These are phyloP conservation scores for Rubroshorea leprosula DNA, from an alignment of 345 rosid species.

Conservation along the genomic window DNA sequence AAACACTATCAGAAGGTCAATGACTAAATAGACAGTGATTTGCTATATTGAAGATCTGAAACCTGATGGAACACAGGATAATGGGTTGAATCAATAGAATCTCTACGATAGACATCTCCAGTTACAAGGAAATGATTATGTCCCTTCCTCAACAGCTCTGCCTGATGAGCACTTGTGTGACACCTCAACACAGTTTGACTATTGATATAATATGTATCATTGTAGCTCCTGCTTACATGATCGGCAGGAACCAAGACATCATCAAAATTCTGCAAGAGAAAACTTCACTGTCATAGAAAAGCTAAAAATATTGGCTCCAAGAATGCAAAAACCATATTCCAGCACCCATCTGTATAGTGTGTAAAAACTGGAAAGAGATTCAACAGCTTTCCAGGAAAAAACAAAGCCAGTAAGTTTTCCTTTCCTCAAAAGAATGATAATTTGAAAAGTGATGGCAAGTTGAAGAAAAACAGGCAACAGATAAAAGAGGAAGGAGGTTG, in stretches of 20 bases:
- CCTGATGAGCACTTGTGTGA: slow-evolving; percentile 99
- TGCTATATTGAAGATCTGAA: slow-evolving; percentile 14
- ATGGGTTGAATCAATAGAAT: slow-evolving; percentile 94
- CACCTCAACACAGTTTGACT: slow-evolving; percentile 89
- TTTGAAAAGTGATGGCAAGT: background rate
- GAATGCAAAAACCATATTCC: background rate
- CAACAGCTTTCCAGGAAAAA: background rate
- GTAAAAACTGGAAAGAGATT: background rate
- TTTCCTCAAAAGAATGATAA: background rate
- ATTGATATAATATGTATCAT: slow-evolving; percentile 89
- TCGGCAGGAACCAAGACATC: slow-evolving; percentile 96
- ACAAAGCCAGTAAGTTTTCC: background rate
- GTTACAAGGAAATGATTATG: slow-evolving; percentile 83
- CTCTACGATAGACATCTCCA: slow-evolving; percentile 96
- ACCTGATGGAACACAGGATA: slow-evolving; percentile 99
- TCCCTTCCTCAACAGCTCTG: slow-evolving; percentile 81
- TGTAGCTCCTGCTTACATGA: slow-evolving; percentile 91
- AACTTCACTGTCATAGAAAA: slow-evolving; percentile 8
- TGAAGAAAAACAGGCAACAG: background rate
- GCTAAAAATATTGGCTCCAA: background rate
- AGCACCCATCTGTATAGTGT: background rate
- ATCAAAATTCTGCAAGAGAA: slow-evolving; percentile 73
- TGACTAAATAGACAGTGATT: background rate
- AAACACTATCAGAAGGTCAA: background rate
- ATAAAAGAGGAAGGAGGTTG: background rate